Evolutionary conservation across 495 filamentous ascomycete species (phyloP).

Genomic region (Aspergillus campestris): DNA sequence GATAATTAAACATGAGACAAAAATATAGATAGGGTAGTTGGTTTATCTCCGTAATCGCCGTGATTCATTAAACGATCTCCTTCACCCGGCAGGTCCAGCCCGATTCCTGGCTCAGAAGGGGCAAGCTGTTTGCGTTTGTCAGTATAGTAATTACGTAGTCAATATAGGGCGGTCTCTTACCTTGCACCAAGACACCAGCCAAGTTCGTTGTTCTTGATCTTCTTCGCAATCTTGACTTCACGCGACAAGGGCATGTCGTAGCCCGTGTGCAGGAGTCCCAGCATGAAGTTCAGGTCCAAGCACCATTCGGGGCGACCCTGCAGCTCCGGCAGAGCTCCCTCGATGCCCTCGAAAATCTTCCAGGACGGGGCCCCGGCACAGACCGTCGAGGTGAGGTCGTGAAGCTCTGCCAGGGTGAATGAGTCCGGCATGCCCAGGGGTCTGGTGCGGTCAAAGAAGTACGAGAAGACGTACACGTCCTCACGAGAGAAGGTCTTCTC

Average conservation of each 20-base stretch:
- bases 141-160: conserved; percentile 13
- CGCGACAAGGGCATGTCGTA: conserved; percentile 97
- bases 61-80: conserved; percentile 41
- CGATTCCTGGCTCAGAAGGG: conserved; percentile 60
- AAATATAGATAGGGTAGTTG: neutral
- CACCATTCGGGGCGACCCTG: conserved; percentile 77
- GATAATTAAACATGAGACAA: conserved; percentile 16
- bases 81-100: conserved; percentile 71
- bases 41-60: conserved; percentile 6
- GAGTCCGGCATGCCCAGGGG: conserved; percentile 92
- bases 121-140: conserved; percentile 48
- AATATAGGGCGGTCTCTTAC: conserved; percentile 40
- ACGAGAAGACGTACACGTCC: conserved; percentile 93
- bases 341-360: conserved; percentile 66
- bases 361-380: conserved; percentile 72
- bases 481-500: conserved; percentile 87
- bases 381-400: conserved; percentile 73
- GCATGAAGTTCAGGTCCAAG: conserved; percentile 92
- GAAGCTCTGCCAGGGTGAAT: conserved; percentile 81
- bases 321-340: conserved; percentile 65
- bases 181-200: conserved; percentile 97
- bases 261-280: conserved; percentile 83
- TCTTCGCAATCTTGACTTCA: conserved; percentile 96
- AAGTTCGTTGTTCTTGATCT: conserved; percentile 93
- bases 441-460: conserved; percentile 90